Evolutionary conservation across 2,329 filamentous ascomycete species (phyloP).

Genomic region (Blastomyces silverae): DNA sequence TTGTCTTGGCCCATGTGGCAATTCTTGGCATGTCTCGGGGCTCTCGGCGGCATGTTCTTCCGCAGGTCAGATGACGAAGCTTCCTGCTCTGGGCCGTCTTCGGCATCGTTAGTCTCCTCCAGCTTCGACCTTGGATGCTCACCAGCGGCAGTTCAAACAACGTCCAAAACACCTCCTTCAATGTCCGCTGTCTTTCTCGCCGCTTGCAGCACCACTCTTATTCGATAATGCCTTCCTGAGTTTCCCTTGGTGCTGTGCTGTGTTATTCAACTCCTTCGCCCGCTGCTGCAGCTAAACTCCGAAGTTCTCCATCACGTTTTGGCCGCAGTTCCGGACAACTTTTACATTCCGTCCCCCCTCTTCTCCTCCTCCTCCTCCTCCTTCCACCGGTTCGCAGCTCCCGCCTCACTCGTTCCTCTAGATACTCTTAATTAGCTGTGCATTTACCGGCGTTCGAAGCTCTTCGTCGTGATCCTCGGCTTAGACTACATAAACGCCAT

Average conservation of each 20-base stretch:
- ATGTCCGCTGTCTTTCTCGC: not conserved
- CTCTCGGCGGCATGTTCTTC: not conserved
- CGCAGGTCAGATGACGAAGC: constrained; percentile 8
- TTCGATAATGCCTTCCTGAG: not conserved
- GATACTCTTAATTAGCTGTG: not conserved
- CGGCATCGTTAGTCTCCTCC: not conserved
- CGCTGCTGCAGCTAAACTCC: not conserved
- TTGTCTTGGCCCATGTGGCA: not conserved
- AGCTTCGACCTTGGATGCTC: not conserved
- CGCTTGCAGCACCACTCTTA: not conserved
- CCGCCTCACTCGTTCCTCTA: constrained; percentile 2
- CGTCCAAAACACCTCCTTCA: not conserved
- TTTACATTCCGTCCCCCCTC: not conserved
- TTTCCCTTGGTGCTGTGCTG: not conserved
- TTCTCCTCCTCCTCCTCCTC: not conserved
- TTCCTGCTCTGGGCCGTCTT: constrained; percentile 3
- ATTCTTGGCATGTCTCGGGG: too few relatives aligned
- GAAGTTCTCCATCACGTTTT: not conserved
- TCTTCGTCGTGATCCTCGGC: not conserved
- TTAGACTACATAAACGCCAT: not conserved
- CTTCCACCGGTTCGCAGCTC: not conserved
- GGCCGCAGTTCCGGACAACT: not conserved
- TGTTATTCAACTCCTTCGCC: not conserved
- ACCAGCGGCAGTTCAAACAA: not conserved
- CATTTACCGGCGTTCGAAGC: not conserved